These are phyloP conservation scores for Penicillium longicatenatum DNA, from an alignment of 495 filamentous ascomycete species.

Conservation along the genomic window DNA sequence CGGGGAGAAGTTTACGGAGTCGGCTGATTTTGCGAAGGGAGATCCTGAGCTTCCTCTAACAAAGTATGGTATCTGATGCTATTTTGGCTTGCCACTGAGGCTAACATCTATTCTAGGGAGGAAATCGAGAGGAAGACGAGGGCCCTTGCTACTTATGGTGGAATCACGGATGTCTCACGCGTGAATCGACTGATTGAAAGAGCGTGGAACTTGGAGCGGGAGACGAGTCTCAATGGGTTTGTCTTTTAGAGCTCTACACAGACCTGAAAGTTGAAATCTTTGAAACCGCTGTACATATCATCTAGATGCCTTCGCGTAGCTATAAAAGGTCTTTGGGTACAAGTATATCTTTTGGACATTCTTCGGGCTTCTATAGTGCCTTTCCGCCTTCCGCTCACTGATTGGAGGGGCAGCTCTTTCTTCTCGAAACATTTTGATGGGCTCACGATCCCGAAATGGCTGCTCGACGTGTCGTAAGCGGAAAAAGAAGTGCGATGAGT, in stretches of 20 bases:
- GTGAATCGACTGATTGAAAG: constrained; percentile 27
- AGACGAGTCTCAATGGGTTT: constrained; percentile 27
- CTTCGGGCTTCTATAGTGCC: too few relatives aligned
- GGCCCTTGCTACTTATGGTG: constrained; percentile 31
- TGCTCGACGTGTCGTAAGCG: too few relatives aligned
- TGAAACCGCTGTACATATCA: background rate
- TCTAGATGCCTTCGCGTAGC: too few relatives aligned
- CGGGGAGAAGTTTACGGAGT: constrained; percentile 28
- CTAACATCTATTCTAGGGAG: constrained; percentile 17
- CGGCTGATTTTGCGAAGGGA: constrained; percentile 34
- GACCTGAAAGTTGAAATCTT: background rate
- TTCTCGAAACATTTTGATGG: too few relatives aligned
- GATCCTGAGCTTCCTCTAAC: constrained; percentile 36
- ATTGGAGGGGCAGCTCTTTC: too few relatives aligned
- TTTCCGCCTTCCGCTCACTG: too few relatives aligned
- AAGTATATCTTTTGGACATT: too few relatives aligned
- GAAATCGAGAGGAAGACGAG: constrained; percentile 32
- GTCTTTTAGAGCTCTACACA: constrained; percentile 16
- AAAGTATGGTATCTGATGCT: constrained; percentile 22
- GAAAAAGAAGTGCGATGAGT: too few relatives aligned
- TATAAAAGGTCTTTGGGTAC: too few relatives aligned
- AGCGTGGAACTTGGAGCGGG: constrained; percentile 32
- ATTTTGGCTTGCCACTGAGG: background rate
- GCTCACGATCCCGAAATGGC: too few relatives aligned
- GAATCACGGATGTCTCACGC: constrained; percentile 21